Evolutionary conservation across 2,329 filamentous ascomycete species (phyloP), one percentile per base, ranked within the genome.

Genomic region (Penicillium brevicompactum): DNA sequence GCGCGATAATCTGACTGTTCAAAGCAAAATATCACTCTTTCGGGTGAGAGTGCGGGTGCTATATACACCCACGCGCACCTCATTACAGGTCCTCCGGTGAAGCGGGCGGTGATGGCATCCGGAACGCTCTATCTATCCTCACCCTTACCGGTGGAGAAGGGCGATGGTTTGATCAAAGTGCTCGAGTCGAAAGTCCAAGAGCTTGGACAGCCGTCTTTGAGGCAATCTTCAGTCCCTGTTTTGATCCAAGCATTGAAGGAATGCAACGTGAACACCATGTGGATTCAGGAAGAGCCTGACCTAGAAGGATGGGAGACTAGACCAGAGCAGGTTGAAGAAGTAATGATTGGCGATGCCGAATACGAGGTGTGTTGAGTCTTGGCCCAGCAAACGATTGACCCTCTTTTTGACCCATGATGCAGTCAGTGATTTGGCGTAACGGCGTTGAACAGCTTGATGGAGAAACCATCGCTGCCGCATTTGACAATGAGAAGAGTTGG

Each of bases 21-120:
- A 4, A 31, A 78, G 74, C 21, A 67, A 2, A 71, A 72, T 21
- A 71, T 80, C 6, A 80, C 77, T 0, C 51, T 80, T 2, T 71
- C 71, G 0, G 78, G 78, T 4, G 78, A 80, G 56, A 80, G 78
- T 43, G 78, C 78, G 0, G 78, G 78, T 0, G 78, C 74, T 2
- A 68, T 80, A 1, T 79, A 79, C 22, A 70, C 67, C 4, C 78
- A 80, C 59, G 78, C 76, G 1, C 77, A 76, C 62, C 38, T 75
- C 13, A 67, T 73, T 18, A 66, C 67, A 1, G 70, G 70, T 3
- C 68, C 65, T 2, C 67, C 63, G 1, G 60, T 75, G 0, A 69
- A 63, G 30, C 68, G 74, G 42, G 72, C 66, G 4, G 67, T 79
- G 4, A 49, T 80, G 6, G 69, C 73, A 21, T 80, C 77, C 0